Conservation (phyloP, 148 eudicot species). For the Arbutus unedo region DNA sequence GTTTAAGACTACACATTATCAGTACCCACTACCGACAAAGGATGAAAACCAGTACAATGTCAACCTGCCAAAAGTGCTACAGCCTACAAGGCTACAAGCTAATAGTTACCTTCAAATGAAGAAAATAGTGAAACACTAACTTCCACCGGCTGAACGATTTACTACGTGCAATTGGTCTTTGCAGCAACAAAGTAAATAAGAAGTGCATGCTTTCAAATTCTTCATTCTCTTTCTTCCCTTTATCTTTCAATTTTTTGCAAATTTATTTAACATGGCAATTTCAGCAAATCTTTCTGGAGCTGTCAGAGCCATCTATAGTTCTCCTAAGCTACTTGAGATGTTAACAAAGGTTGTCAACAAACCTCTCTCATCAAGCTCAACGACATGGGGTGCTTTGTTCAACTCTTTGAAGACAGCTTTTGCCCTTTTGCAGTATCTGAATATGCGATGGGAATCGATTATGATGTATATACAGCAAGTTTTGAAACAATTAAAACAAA, state of each 20-base stretch:
- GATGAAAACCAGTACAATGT: background rate
- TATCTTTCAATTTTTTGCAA: background rate
- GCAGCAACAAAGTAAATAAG: background rate
- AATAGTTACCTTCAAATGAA: background rate
- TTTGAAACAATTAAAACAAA: background rate
- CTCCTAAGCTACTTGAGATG: background rate
- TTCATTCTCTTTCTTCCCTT: background rate
- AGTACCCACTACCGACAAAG: background rate
- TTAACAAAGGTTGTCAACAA: constrained; percentile 14
- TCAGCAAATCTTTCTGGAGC: background rate
- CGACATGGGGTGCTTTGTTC: constrained; percentile 67
- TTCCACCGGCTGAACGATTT: background rate
- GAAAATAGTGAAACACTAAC: background rate
- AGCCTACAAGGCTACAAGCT: constrained; percentile 1
- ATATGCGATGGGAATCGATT: background rate
- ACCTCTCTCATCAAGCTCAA: constrained; percentile 98
- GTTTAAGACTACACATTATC: no score
- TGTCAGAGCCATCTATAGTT: background rate
- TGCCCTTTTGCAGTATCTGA: constrained; percentile 86
- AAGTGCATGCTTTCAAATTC: background rate
- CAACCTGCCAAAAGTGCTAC: background rate
- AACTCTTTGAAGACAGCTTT: constrained; percentile 78
- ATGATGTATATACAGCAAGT: background rate
- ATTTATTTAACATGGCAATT: background rate
- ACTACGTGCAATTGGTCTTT: background rate